These are phyloP conservation scores for Metarhizium album DNA, from an alignment of 2,329 filamentous ascomycete genomes.

Conservation along the genomic window DNA sequence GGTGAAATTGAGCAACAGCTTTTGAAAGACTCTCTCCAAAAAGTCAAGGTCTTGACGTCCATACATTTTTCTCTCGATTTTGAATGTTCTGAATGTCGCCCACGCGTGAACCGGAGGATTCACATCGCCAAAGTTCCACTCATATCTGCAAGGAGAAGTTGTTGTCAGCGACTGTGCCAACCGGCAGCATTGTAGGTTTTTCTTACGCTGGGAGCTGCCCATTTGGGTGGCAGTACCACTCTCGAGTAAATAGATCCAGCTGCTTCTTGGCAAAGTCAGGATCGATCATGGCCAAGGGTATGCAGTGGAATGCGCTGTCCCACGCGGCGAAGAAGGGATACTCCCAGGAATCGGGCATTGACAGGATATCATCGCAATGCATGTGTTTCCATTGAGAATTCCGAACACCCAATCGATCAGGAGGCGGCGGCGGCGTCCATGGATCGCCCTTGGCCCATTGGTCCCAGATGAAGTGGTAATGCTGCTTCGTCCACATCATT, in stretches of 20 bases:
- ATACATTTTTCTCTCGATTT: conserved; percentile 96
- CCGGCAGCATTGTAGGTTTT: too few species aligned
- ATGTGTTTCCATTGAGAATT: conserved; percentile 92
- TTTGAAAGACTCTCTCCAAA: conserved; percentile 92
- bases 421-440: conserved; percentile 73
- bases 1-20: conserved; percentile 89
- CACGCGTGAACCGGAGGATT: conserved; percentile 95
- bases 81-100: conserved; percentile 92
- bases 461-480: conserved; percentile 95
- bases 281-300: conserved; percentile 92
- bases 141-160: conserved; percentile 41
- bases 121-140: conserved; percentile 97
- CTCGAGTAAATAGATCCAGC: conserved; percentile 85
- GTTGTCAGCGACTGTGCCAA: conserved; percentile 1
- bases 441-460: conserved; percentile 96
- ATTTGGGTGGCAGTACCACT: conserved; percentile 99
- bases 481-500: conserved; percentile 98
- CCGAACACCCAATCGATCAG: conserved; percentile 66
- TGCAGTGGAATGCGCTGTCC: conserved; percentile 96
- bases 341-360: conserved; percentile 98
- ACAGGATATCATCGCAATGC: conserved; percentile 87
- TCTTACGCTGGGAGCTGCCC: conserved; percentile 80
- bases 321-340: conserved; percentile 97
- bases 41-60: conserved; percentile 92
- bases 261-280: conserved; percentile 98